These are phyloP conservation scores for Aspergillus ostianus DNA, from an alignment of 495 filamentous ascomycete species.

Conservation along the genomic window DNA sequence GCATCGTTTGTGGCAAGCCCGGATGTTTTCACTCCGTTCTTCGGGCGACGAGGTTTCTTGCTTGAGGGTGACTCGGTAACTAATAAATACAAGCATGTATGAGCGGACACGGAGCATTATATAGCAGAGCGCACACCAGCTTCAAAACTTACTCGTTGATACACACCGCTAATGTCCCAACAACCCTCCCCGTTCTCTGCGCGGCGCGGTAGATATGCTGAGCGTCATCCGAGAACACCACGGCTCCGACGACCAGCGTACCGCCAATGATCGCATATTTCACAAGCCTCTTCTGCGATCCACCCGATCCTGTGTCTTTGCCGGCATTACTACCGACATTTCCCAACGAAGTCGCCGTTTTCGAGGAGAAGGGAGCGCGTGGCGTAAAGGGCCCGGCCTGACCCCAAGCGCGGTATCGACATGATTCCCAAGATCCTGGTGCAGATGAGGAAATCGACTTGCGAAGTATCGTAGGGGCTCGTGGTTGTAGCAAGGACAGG, in stretches of 20 bases:
- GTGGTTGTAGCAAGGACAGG: constrained; percentile 10
- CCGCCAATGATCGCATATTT: constrained; percentile 53
- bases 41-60: constrained; percentile 55
- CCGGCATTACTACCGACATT: constrained; percentile 12
- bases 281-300: constrained; percentile 32
- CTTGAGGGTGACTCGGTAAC: constrained; percentile 81
- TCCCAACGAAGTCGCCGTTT: constrained; percentile 17
- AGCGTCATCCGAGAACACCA: constrained; percentile 68
- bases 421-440: constrained; percentile 4
- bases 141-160: constrained; percentile 79
- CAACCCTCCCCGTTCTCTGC: constrained; percentile 78
- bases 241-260: constrained; percentile 51
- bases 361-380: constrained; percentile 19
- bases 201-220: constrained; percentile 72
- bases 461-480: constrained; percentile 5
- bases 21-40: constrained; percentile 64
- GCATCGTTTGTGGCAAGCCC: constrained; percentile 88
- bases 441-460: constrained; percentile 6
- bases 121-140: neutral
- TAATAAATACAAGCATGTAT: constrained; percentile 29
- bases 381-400: constrained; percentile 4
- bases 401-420: neutral
- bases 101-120: neutral
- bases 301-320: constrained; percentile 17
- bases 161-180: constrained; percentile 68